These are phyloP conservation scores for Dentipellis fragilis DNA, from an alignment of 768 basidiomycete genomes.

Conservation along the genomic window DNA sequence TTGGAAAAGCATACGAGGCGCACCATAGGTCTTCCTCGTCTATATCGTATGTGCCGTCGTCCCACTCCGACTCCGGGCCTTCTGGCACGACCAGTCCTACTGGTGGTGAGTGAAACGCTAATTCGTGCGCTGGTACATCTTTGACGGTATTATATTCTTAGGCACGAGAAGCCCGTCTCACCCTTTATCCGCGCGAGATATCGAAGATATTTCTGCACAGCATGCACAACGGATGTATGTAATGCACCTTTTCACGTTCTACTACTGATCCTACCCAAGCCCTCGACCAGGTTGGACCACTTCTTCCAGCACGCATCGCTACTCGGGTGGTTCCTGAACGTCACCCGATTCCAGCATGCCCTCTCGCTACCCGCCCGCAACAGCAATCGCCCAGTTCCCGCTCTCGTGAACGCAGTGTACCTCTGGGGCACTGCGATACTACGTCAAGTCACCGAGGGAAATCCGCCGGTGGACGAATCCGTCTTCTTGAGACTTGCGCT, in stretches of 20 bases:
- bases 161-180: neutral
- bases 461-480: constrained; percentile 20
- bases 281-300: constrained; percentile 35
- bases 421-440: constrained; percentile 27
- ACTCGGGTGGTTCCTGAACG: constrained; percentile 60
- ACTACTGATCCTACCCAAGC: too few species aligned
- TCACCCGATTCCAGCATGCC: constrained; percentile 32
- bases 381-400: constrained; percentile 19
- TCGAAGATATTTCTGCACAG: constrained; percentile 8
- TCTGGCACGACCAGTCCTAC: constrained; percentile 7
- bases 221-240: constrained; percentile 10
- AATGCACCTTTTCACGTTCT: neutral
- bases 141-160: neutral
- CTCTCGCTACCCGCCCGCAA: constrained; percentile 18
- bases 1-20: constrained; percentile 1
- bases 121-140: too few species aligned
- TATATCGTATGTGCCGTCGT: neutral
- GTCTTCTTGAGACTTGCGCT: constrained; percentile 39
- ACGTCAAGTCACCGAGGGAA: constrained; percentile 3
- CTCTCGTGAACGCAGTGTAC: constrained; percentile 34
- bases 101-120: neutral
- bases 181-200: neutral
- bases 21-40: constrained; percentile 2
- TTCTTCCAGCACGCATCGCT: constrained; percentile 49
- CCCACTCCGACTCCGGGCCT: constrained; percentile 1